These are phyloP conservation scores for Madurella fahalii DNA, from an alignment of 2,329 filamentous ascomycete genomes.

Conservation along the genomic window DNA sequence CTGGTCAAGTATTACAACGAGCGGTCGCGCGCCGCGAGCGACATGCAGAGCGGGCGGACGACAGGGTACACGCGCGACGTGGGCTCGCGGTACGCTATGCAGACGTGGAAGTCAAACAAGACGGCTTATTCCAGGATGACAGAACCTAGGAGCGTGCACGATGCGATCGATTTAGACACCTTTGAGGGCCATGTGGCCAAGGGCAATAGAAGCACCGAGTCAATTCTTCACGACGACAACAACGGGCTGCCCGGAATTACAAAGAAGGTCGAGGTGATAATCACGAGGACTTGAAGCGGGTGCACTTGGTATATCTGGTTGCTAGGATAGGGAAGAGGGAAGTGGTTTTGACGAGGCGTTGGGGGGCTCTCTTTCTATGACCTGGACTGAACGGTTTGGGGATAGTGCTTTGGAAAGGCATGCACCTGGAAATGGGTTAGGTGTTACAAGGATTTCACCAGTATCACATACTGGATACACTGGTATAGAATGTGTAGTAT, in stretches of 20 bases:
- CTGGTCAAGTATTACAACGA: conserved; percentile 28
- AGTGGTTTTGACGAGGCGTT: no score
- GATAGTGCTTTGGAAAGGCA: no score
- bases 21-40: conserved; percentile 3
- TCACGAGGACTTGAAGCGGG: conserved; percentile 12
- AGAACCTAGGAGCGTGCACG: conserved; percentile 16
- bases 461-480: no score
- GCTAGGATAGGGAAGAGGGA: no score
- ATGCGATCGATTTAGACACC: conserved; percentile 16
- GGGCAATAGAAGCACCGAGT: conserved; percentile 20
- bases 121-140: not conserved
- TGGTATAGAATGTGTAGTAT: no score
- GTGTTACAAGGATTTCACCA: no score
- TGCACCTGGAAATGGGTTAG: no score
- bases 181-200: conserved; percentile 14
- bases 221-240: conserved; percentile 5
- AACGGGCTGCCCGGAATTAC: conserved; percentile 12
- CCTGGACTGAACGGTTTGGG: no score
- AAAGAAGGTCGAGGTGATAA: conserved; percentile 22
- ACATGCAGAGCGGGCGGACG: not conserved
- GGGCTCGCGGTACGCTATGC: conserved; percentile 14
- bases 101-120: conserved; percentile 12
- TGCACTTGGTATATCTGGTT: no score
- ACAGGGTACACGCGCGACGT: conserved; percentile 8
- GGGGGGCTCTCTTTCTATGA: no score